Conservation (phyloP, 1,139 yeast genomes). For the Kurtzmaniella natalensis region DNA sequence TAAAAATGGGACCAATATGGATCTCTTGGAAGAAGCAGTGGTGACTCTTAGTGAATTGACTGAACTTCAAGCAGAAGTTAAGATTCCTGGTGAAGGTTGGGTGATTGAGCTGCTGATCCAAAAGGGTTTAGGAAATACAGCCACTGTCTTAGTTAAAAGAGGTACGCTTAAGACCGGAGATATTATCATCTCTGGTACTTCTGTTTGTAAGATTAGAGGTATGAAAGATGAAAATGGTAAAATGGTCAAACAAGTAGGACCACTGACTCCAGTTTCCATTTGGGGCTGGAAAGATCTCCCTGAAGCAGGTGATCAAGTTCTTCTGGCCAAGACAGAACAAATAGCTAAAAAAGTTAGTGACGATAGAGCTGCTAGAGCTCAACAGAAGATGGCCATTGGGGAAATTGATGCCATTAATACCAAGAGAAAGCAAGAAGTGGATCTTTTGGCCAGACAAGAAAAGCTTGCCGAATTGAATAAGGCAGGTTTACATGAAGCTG, state of each 20-base stretch:
- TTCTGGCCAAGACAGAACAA: conserved; percentile 72
- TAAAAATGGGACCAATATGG: conserved; percentile 78
- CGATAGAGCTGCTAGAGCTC: conserved; percentile 54
- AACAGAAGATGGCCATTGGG: conserved; percentile 56
- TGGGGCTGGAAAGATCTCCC: conserved; percentile 96
- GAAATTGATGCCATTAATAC: conserved; percentile 72
- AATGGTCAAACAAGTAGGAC: conserved; percentile 62
- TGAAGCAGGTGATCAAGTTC: conserved; percentile 80
- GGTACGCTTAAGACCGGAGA: conserved; percentile 74
- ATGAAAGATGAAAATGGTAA: conserved; percentile 75
- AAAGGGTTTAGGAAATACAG: conserved; percentile 80
- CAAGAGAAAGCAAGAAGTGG: conserved; percentile 43
- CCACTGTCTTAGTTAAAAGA: conserved; percentile 77
- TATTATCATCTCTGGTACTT: conserved; percentile 75
- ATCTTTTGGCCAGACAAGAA: conserved; percentile 46
- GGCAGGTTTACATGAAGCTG: conserved; percentile 49
- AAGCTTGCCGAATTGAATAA: conserved; percentile 51
- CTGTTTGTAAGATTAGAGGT: conserved; percentile 84
- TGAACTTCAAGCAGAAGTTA: conserved; percentile 67
- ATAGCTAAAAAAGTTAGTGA: conserved; percentile 71
- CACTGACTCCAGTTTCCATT: conserved; percentile 88
- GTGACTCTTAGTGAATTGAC: conserved; percentile 78
- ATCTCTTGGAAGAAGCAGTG: conserved; percentile 83
- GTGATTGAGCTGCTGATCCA: conserved; percentile 80
- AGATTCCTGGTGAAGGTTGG: conserved; percentile 76